These are phyloP conservation scores for Torrubiella hemipterigena DNA, from an alignment of 2,329 filamentous ascomycete species.

Conservation along the genomic window DNA sequence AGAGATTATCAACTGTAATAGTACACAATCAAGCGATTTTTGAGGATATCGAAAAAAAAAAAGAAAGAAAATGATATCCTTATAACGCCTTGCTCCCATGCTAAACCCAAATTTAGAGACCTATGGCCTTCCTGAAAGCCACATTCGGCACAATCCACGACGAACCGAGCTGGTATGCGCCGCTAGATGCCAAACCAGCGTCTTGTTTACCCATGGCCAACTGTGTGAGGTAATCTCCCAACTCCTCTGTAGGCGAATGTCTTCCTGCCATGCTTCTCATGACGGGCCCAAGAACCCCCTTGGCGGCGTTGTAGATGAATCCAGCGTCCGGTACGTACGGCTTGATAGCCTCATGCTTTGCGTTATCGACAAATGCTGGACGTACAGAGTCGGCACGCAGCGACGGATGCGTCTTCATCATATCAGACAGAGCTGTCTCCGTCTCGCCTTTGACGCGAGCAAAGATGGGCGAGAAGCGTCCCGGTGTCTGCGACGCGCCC, in stretches of 20 bases:
- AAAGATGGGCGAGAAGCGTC: constrained; percentile 43
- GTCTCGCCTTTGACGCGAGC: constrained; percentile 55
- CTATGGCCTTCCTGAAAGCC: constrained; percentile 21
- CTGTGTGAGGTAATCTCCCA: constrained; percentile 31
- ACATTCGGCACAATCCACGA: constrained; percentile 23
- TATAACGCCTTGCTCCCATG: no score
- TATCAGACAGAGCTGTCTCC: constrained; percentile 44
- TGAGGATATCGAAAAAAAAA: no score
- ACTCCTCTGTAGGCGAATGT: constrained; percentile 28
- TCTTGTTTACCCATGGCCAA: constrained; percentile 31
- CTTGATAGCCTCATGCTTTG: constrained; percentile 26
- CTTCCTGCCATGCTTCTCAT: constrained; percentile 12
- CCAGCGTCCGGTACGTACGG: constrained; percentile 26
- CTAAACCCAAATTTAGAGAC: no score
- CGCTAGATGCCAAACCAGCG: constrained; percentile 10
- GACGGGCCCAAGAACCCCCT: constrained; percentile 12
- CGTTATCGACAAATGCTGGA: constrained; percentile 45
- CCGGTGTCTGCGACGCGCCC: constrained; percentile 46
- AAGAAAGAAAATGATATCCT: no score
- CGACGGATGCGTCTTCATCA: constrained; percentile 29
- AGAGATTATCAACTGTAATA: no score
- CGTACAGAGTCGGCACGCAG: constrained; percentile 46
- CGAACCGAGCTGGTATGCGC: constrained; percentile 20
- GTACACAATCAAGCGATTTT: no score
- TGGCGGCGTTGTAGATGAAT: constrained; percentile 4